phyloP scores from a whole-genome alignment of 1,139 yeast species.

The Candida glucosophila region DNA sequence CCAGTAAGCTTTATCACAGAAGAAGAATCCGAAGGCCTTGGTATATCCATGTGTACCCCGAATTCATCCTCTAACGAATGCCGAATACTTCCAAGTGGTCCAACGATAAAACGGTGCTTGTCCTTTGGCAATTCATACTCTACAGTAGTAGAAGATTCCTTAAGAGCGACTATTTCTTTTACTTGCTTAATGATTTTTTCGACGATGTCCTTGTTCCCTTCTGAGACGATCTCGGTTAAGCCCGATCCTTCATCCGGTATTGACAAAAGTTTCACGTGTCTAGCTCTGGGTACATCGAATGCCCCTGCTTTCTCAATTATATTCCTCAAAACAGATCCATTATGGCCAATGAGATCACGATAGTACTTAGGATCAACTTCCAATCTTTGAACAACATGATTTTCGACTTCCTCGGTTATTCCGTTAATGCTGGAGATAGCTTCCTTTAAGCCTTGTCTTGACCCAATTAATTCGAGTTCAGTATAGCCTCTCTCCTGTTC shows the following conservation, averaged over 20 bases:
- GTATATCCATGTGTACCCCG: conserved; percentile 58
- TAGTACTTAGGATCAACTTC: conserved; percentile 75
- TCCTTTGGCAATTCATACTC: conserved; percentile 59
- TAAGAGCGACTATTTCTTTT: conserved; percentile 53
- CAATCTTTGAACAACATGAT: conserved; percentile 51
- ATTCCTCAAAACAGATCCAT: conserved; percentile 68
- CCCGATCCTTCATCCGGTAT: conserved; percentile 70
- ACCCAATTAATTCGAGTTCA: conserved; percentile 69
- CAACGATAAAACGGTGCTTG: conserved; percentile 71
- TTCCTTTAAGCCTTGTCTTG: conserved; percentile 68
- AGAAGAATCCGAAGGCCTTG: conserved; percentile 48
- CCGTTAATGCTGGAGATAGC: conserved; percentile 59
- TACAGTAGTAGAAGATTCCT: conserved; percentile 54
- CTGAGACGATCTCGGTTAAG: conserved; percentile 52
- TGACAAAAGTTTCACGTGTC: conserved; percentile 52
- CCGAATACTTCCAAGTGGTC: conserved; percentile 73
- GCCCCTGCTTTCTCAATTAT: conserved; percentile 81
- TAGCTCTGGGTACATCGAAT: conserved; percentile 35
- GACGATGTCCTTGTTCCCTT: conserved; percentile 74
- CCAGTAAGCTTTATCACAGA: conserved; percentile 44
- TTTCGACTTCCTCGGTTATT: conserved; percentile 61
- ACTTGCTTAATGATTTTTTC: conserved; percentile 60
- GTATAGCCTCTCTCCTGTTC: conserved; percentile 38
- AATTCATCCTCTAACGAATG: conserved; percentile 65
- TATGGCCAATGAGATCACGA: conserved; percentile 72